phyloP scores from a whole-genome alignment of 176 grass and related monocot genomes.

The Themeda triandra region DNA sequence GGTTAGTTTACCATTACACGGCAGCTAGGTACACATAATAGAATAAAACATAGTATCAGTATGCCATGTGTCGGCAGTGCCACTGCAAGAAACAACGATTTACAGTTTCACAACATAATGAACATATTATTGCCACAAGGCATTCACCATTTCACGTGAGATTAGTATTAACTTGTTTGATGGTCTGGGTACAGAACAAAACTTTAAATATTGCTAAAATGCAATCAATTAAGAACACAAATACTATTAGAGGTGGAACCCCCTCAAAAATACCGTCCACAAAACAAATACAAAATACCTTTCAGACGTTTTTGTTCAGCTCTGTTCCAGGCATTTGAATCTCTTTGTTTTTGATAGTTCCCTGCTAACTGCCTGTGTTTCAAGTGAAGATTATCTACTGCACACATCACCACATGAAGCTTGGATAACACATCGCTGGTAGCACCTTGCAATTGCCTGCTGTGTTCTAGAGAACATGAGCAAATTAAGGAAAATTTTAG shows the following conservation, averaged over 20 bases:
- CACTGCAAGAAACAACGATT: background rate
- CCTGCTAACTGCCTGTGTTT: slow-evolving; percentile 60
- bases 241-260: background rate
- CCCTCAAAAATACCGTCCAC: background rate
- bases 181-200: background rate
- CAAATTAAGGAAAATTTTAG: slow-evolving; percentile 31
- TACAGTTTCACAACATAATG: background rate
- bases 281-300: slow-evolving; percentile 53
- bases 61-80: background rate
- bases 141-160: background rate
- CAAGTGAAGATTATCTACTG: slow-evolving; percentile 70
- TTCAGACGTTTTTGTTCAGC: slow-evolving; percentile 63
- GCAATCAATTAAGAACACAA: background rate
- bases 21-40: background rate
- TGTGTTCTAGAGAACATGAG: slow-evolving; percentile 39
- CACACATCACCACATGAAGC: slow-evolving; percentile 44
- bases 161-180: slow-evolving; percentile 2
- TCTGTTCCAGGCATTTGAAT: slow-evolving; percentile 47
- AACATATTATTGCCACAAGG: background rate
- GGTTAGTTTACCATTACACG: slow-evolving; percentile 6
- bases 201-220: background rate
- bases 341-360: slow-evolving; percentile 53
- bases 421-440: slow-evolving; percentile 38
- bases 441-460: slow-evolving; percentile 30
- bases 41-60: background rate